Percentiles rank a stretch among this genome's conserved stretches.
Conservation (phyloP, 176 grass and related monocot genomes). For the Chrysopogon serrulatus region DNA sequence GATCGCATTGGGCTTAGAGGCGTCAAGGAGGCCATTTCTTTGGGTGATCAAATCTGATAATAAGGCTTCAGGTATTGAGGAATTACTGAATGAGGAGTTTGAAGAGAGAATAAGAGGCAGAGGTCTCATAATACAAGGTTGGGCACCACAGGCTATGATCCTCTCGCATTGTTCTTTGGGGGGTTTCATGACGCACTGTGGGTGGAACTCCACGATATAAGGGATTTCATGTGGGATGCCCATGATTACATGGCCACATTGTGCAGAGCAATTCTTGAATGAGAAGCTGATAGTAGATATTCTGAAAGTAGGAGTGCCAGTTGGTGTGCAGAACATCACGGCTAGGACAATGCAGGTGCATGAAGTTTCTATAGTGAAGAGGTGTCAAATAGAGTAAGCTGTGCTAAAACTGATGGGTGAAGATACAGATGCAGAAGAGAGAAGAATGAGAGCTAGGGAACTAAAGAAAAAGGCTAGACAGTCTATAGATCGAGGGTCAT, state of each 20-base stretch:
- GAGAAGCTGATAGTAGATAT: constrained; percentile 39
- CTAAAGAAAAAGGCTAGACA: constrained; percentile 32
- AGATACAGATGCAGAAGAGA: constrained; percentile 25
- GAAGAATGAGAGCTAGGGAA: constrained; percentile 33
- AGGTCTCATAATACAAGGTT: constrained; percentile 36
- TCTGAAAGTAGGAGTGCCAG: constrained; percentile 26
- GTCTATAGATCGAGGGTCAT: constrained; percentile 48
- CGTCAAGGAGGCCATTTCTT: constrained; percentile 34
- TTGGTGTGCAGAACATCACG: constrained; percentile 21
- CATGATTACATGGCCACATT: constrained; percentile 52
- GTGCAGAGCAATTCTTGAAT: constrained; percentile 42
- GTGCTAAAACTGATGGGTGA: constrained; percentile 24
- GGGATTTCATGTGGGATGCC: constrained; percentile 33
- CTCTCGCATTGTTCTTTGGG: constrained; percentile 33
- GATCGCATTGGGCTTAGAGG: constrained; percentile 17
- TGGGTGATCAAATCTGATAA: constrained; percentile 44
- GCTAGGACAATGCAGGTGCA: neutral
- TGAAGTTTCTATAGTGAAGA: constrained; percentile 25
- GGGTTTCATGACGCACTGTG: constrained; percentile 44
- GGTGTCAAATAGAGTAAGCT: neutral
- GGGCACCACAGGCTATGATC: constrained; percentile 48
- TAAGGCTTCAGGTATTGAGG: neutral
- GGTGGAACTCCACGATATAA: constrained; percentile 50
- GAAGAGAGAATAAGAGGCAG: constrained; percentile 2
- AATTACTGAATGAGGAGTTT: constrained; percentile 10